Evolutionary conservation across 1,284 basidiomycete species (phyloP), one percentile per base, ranked within the genome.

Genomic region (Xerocomus subilludens): DNA sequence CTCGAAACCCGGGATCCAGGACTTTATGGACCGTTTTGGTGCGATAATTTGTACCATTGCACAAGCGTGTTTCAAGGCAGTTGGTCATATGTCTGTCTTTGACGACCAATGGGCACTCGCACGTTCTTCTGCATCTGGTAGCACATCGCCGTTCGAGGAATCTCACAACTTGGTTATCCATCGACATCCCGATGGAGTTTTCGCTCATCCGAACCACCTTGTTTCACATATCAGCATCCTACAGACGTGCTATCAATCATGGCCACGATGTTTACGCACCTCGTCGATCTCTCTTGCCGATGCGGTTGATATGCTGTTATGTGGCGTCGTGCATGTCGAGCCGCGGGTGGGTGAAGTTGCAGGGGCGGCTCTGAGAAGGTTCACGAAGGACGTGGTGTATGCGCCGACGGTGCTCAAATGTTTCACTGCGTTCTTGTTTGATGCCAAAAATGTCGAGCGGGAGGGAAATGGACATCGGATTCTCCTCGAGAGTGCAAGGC

Each of bases 311-410:
- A 92, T 96, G 86, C 89, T 98, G 33, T 89, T 97, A 64, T 90
- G 92, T 32, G 94, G 94, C 1, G 89, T 96, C 33, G 89, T 96
- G 53, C 96, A 97, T 78, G 91, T 97, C 35, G 96, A 98, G 77
- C 93, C 94, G 3, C 81, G 85, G 3, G 87, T 98, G 7, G 91
- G 90, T 62, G 91, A 93, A 36, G 90, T 91, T 13, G 94, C 96
- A 0, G 88, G 89, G 18, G 86, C 88, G 4, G 93, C 96, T 13
- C 82, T 98, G 72, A 90, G 90, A 74, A 89, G 96, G 23, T 92
- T 97, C 76, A 92, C 94, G 85, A 86, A 88, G 27, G 91, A 95
- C 70, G 85, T 89, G 3, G 79, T 85, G 0, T 88, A 92, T 75
- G 90, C 91, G 7, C 84, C 89, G n/a, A 85, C 87, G 3, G 90